Base-by-base conservation (phyloP, 2,329 filamentous ascomycete genomes). In the Aotearoamyces nothofagi region DNA sequence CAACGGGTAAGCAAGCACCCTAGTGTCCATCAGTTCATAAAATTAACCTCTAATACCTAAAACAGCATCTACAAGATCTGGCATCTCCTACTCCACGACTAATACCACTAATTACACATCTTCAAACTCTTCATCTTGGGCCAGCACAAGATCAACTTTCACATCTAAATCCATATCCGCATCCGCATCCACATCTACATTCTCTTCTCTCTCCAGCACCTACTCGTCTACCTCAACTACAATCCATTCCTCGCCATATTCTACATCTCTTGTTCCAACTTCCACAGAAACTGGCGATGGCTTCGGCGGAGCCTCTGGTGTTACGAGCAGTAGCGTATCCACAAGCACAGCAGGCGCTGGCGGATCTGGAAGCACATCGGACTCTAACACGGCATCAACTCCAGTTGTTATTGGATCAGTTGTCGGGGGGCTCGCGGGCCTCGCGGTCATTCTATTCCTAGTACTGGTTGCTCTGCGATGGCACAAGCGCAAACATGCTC, bases 381-480 rank as follows among this genome's bases (percentile, higher is more conserved):
- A 27, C 10, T 32, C 23, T 13, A 28, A 10, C 15, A 29, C 37
- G 9, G 30, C 41, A 17, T 34, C 44, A 4, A 47, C 45, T 5
- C 37, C 42, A 15, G 38, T 41, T 10, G 35, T 51, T 16, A 40
- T 47, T 4, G 47, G 47, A 3, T 39, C 43, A 19, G 45, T 50
- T 5, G 35, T 50, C 15, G 46, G 46, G 3, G 38, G 44, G 30
- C 28, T 77, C 17, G 69, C 70, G 10, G 71, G 69, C 11, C 48
- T 67, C 2, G 69, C 68, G 9, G 53, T 75, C 25, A 45, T 77
- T 27, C 49, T 68, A 4, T 45, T 74, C 4, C 45, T 73, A 12
- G 46, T 69, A 5, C 48, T 75, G 32, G 53, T 65, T 33, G 40
- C 63, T n/a, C 43, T 75, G 24, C 57, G 58, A 39, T 69, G 65